Conservation (phyloP, 2,329 filamentous ascomycete species). For the Cercospora sesami region DNA sequence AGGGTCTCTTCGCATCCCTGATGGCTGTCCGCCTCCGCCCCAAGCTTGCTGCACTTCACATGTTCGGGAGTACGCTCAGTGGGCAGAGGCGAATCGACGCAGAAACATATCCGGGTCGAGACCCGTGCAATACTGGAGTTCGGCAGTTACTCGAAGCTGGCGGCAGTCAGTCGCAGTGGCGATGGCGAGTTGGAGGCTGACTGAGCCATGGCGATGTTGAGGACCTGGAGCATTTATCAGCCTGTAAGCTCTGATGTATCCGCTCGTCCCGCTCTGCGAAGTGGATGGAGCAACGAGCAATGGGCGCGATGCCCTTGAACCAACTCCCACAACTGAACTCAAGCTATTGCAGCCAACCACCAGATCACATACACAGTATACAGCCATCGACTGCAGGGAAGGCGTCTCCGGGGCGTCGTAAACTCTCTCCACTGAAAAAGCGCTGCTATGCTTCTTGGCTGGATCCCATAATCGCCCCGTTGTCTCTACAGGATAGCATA, state of each 20-base stretch:
- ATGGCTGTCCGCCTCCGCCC: neutral
- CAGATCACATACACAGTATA: neutral
- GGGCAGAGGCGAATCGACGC: neutral
- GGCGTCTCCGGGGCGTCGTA: neutral
- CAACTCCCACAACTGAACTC: neutral
- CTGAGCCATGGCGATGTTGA: neutral
- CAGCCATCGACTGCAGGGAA: neutral
- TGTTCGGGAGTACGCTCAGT: too few species aligned
- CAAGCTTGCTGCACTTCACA: neutral
- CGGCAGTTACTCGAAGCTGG: neutral
- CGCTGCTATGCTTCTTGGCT: neutral
- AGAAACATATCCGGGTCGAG: neutral
- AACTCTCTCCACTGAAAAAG: neutral
- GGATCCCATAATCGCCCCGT: neutral
- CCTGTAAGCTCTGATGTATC: neutral
- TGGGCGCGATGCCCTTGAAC: neutral
- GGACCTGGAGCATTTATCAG: neutral
- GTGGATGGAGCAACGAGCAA: neutral
- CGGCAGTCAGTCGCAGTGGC: neutral
- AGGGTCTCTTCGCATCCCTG: neutral
- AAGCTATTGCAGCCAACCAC: neutral
- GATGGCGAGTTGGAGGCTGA: neutral
- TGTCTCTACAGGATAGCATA: neutral
- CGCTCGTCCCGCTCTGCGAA: neutral
- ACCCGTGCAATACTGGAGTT: neutral